phyloP scores from a whole-genome alignment of 805 yeast species.

The Pichia cephalocereana region DNA sequence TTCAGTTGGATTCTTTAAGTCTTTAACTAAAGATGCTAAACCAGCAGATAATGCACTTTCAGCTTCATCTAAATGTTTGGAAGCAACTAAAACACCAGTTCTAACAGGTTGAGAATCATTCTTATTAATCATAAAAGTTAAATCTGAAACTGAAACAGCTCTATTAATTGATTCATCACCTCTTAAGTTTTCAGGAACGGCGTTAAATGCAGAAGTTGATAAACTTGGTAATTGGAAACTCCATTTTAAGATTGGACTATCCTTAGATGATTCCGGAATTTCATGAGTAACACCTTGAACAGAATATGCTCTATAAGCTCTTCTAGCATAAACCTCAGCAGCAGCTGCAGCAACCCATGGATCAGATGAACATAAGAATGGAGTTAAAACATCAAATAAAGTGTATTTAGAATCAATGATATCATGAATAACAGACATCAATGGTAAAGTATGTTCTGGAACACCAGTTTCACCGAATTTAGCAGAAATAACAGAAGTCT shows the following conservation, averaged over 20 bases:
- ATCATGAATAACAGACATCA: constrained; percentile 69
- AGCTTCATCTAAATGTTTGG: constrained; percentile 77
- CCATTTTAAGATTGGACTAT: constrained; percentile 75
- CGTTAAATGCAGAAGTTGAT: constrained; percentile 63
- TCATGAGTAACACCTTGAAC: constrained; percentile 67
- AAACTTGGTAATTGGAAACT: constrained; percentile 75
- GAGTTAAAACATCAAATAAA: constrained; percentile 91
- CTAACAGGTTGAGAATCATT: constrained; percentile 62
- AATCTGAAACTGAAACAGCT: constrained; percentile 88
- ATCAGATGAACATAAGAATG: constrained; percentile 76
- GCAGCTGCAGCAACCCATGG: constrained; percentile 92
- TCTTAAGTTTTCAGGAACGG: constrained; percentile 33
- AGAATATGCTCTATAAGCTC: constrained; percentile 95
- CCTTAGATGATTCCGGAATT: constrained; percentile 33
- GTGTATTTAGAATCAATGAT: constrained; percentile 94
- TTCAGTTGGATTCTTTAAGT: constrained; percentile 25
- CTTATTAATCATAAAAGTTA: constrained; percentile 71
- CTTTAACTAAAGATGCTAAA: constrained; percentile 56
- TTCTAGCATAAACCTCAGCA: constrained; percentile 90
- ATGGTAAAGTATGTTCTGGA: constrained; percentile 71
- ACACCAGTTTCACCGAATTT: constrained; percentile 77
- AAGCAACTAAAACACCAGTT: constrained; percentile 77
- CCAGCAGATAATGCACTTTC: constrained; percentile 76
- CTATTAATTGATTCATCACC: constrained; percentile 49
- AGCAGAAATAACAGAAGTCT: constrained; percentile 82